phyloP scores from a whole-genome alignment of 2,329 filamentous ascomycete species.

The Penicillium sp. region DNA sequence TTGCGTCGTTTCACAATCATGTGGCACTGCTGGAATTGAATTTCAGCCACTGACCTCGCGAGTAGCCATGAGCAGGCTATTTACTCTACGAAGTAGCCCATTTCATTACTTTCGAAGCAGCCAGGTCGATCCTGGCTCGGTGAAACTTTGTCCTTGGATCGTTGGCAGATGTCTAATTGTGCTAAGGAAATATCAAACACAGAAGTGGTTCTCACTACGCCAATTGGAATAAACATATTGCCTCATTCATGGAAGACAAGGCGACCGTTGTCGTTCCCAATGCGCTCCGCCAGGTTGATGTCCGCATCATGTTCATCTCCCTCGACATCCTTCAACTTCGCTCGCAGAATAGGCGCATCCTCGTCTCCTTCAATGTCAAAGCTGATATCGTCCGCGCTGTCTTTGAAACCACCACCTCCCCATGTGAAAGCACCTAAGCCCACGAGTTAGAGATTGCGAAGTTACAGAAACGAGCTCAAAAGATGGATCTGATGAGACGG shows the following conservation, averaged over 20 bases:
- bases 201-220: too few relatives aligned
- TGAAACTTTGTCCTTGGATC: too few relatives aligned
- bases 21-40: too few relatives aligned
- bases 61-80: too few relatives aligned
- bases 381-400: conserved; percentile 49
- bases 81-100: too few relatives aligned
- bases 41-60: too few relatives aligned
- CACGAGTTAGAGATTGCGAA: neutral
- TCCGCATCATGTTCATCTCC: conserved; percentile 49
- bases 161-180: too few relatives aligned
- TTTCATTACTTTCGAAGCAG: too few relatives aligned
- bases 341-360: conserved; percentile 56
- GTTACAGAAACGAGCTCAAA: neutral
- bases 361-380: conserved; percentile 56
- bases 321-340: conserved; percentile 45
- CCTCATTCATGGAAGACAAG: conserved; percentile 35
- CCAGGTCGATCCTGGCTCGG: too few relatives aligned
- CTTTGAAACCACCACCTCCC: conserved; percentile 49
- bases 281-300: conserved; percentile 59
- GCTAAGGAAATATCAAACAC: neutral
- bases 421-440: conserved; percentile 48
- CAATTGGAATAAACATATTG: conserved; percentile 32
- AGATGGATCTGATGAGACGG: neutral
- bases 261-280: conserved; percentile 56
- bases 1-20: too few relatives aligned